phyloP scores from a whole-genome alignment of 2,329 filamentous ascomycete genomes.

The Xylaria digitata region DNA sequence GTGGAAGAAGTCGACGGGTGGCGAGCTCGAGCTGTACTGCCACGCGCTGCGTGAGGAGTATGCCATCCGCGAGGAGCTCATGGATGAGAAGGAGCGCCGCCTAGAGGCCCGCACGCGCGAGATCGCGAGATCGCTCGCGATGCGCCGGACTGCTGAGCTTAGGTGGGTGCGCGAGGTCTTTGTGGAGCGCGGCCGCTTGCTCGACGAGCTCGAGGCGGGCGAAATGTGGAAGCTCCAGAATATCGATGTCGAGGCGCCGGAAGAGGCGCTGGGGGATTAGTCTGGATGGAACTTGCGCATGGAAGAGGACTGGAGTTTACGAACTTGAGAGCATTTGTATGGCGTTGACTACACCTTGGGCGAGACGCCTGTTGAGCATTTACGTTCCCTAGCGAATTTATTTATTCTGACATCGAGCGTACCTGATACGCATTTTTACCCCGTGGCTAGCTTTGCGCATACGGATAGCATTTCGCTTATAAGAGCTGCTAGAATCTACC shows the following conservation, averaged over 20 bases:
- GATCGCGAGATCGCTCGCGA: slow-evolving; percentile 49
- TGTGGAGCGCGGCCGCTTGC: slow-evolving; percentile 57
- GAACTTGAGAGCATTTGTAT: neutral
- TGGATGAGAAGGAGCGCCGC: slow-evolving; percentile 54
- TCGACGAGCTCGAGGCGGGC: slow-evolving; percentile 55
- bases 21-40: slow-evolving; percentile 54
- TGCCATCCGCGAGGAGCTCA: slow-evolving; percentile 56
- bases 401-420: too few species aligned
- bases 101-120: slow-evolving; percentile 46
- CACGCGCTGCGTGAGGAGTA: slow-evolving; percentile 55
- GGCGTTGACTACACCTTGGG: too few species aligned
- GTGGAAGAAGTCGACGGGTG: slow-evolving; percentile 57
- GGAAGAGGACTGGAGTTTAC: too few species aligned
- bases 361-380: too few species aligned
- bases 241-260: slow-evolving; percentile 44
- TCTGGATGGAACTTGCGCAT: neutral
- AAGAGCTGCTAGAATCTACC: too few species aligned
- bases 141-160: slow-evolving; percentile 56
- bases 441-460: too few species aligned
- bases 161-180: slow-evolving; percentile 60
- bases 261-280: slow-evolving; percentile 33
- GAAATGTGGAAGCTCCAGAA: slow-evolving; percentile 56
- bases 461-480: too few species aligned
- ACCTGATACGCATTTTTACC: too few species aligned
- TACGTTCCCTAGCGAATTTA: too few species aligned